phyloP scores from a whole-genome alignment of 305 asterid genomes.

The Plantago coronopus region DNA sequence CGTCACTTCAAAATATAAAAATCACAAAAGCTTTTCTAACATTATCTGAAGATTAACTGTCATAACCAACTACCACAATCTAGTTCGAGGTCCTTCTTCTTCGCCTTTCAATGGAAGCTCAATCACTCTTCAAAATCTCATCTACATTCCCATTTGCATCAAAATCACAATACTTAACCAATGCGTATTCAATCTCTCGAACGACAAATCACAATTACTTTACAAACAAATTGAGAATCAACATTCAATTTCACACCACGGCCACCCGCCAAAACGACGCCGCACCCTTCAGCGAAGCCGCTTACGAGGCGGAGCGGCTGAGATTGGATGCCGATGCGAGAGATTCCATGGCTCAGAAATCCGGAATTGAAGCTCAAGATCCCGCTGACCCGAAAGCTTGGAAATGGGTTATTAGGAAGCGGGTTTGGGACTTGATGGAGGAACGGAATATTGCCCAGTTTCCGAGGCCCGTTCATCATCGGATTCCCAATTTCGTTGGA shows the following conservation, averaged over 20 bases:
- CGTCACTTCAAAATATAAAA: no score
- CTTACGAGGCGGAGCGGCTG: constrained; percentile 79
- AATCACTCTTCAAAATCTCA: constrained; percentile 27
- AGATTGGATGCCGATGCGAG: constrained; percentile 76
- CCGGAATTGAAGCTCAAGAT: constrained; percentile 36
- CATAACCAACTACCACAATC: constrained; percentile 15
- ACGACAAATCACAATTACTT: constrained; percentile 16
- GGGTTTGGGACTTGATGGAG: constrained; percentile 92
- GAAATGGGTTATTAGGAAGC: constrained; percentile 82
- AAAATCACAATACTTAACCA: constrained; percentile 9
- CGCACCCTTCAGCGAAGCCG: constrained; percentile 44
- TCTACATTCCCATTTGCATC: constrained; percentile 23
- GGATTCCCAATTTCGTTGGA: constrained; percentile 81
- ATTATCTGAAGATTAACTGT: constrained; percentile 8
- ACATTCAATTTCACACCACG: constrained; percentile 22
- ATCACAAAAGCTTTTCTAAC: no score
- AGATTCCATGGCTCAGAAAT: constrained; percentile 64
- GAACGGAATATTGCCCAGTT: constrained; percentile 76
- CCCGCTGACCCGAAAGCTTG: constrained; percentile 78
- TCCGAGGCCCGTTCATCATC: constrained; percentile 93
- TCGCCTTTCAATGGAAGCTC: constrained; percentile 39
- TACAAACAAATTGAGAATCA: constrained; percentile 9
- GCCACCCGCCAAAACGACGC: constrained; percentile 33
- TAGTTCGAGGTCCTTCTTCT: background rate
- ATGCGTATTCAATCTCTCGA: constrained; percentile 14